phyloP scores from a whole-genome alignment of 768 basidiomycete genomes.

The Mycena polygramma region DNA sequence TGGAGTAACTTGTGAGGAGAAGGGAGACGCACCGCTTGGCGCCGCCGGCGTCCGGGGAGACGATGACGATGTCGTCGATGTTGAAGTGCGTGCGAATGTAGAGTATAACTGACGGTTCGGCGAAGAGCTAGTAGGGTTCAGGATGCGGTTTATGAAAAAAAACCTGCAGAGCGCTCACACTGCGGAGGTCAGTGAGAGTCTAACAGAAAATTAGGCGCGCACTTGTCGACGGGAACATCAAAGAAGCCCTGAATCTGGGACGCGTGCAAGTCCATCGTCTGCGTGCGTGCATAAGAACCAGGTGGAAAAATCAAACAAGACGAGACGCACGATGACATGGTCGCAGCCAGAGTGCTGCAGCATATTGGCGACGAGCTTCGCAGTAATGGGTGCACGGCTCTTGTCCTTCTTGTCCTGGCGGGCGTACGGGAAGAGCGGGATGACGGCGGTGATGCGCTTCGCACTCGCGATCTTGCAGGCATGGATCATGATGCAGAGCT shows the following conservation, averaged over 20 bases:
- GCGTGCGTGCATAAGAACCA: constrained; percentile 9
- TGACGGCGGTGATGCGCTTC: constrained; percentile 97
- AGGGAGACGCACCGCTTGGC: constrained; percentile 85
- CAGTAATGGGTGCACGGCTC: constrained; percentile 96
- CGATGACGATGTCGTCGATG: constrained; percentile 89
- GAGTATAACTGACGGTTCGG: constrained; percentile 94
- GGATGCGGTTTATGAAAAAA: neutral
- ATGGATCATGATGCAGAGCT: constrained; percentile 98
- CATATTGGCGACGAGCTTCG: constrained; percentile 99
- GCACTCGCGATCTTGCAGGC: constrained; percentile 99
- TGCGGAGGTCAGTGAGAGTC: constrained; percentile 13
- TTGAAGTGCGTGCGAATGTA: constrained; percentile 96
- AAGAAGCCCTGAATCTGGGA: constrained; percentile 99
- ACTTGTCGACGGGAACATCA: constrained; percentile 99
- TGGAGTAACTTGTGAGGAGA: constrained; percentile 25
- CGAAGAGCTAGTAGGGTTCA: constrained; percentile 78
- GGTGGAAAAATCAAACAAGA: neutral
- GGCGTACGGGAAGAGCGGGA: constrained; percentile 97
- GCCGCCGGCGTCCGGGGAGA: constrained; percentile 98
- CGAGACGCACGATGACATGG: constrained; percentile 89
- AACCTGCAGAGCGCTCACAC: constrained; percentile 26
- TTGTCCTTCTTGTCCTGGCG: constrained; percentile 99
- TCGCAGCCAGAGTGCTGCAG: constrained; percentile 93
- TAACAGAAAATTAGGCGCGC: constrained; percentile 53
- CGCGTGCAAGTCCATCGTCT: constrained; percentile 99